Evolutionary conservation across 306 rosid species (phyloP).

Genomic region (Carpinus fangiana): DNA sequence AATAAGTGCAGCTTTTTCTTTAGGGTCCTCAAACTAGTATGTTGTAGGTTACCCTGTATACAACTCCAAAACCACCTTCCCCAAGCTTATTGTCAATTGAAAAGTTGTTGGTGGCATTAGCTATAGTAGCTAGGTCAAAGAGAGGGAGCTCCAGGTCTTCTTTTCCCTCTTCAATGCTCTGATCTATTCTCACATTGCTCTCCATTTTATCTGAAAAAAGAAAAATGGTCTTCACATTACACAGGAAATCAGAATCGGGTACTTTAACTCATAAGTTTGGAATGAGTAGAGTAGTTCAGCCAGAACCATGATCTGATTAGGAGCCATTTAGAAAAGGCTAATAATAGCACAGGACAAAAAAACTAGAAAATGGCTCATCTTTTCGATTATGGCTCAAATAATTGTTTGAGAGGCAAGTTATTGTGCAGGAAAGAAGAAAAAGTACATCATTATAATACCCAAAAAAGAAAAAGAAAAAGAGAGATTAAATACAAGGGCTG

Average conservation of each 20-base stretch:
- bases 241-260: not conserved
- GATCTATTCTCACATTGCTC: slow-evolving; percentile 14
- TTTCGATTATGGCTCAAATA: not conserved
- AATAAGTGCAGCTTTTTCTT: not conserved
- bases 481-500: not conserved
- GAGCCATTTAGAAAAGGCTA: not conserved
- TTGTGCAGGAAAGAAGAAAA: not conserved
- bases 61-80: slow-evolving; percentile 69
- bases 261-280: not conserved
- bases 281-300: not conserved
- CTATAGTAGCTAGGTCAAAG: slow-evolving; percentile 40
- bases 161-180: slow-evolving; percentile 27
- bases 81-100: slow-evolving; percentile 46
- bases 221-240: not conserved
- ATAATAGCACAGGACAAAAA: not conserved
- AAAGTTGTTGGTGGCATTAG: slow-evolving; percentile 44
- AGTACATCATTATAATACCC: not conserved
- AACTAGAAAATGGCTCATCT: not conserved
- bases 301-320: not conserved
- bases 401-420: not conserved
- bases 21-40: not conserved
- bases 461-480: not conserved
- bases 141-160: slow-evolving; percentile 57
- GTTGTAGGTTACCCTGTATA: slow-evolving; percentile 34
- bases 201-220: slow-evolving; percentile 7